Conservation (phyloP, 257 asterid genomes). For the Gynochthodes officinalis region DNA sequence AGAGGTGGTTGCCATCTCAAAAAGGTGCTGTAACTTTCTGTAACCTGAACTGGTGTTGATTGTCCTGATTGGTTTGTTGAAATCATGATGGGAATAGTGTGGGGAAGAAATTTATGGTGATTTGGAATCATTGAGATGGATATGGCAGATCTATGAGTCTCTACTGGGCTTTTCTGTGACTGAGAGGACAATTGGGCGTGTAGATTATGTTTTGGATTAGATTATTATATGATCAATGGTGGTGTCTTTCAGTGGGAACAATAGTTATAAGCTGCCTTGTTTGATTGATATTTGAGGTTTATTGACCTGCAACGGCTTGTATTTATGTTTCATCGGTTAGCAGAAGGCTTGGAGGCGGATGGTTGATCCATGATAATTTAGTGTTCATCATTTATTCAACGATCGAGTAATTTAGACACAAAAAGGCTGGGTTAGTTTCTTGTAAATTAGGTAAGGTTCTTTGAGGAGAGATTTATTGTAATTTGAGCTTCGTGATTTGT, state of each 20-base stretch:
- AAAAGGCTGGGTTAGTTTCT: constrained; percentile 4
- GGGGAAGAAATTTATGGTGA: neutral
- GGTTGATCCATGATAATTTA: neutral
- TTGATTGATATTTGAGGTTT: neutral
- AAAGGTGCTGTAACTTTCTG: constrained; percentile 7
- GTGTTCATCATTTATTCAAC: neutral
- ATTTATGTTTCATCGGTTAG: neutral
- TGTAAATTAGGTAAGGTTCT: constrained; percentile 18
- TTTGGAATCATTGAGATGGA: neutral
- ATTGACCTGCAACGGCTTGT: neutral
- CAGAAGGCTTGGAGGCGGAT: neutral
- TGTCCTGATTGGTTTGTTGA: neutral
- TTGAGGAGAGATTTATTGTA: neutral
- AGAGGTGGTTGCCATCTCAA: neutral
- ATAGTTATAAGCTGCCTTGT: neutral
- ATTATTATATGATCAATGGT: neutral
- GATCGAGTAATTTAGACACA: neutral
- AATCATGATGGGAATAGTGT: neutral
- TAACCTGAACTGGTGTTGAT: too few relatives aligned
- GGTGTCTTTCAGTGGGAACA: neutral
- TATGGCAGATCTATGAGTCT: neutral
- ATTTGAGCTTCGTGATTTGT: constrained; percentile 1
- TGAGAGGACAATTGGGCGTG: neutral
- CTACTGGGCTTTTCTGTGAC: constrained; percentile 5
- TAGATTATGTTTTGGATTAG: constrained; percentile 3